phyloP scores from a whole-genome alignment of 768 basidiomycete species.

The Leucocoprinus birnbaumii region DNA sequence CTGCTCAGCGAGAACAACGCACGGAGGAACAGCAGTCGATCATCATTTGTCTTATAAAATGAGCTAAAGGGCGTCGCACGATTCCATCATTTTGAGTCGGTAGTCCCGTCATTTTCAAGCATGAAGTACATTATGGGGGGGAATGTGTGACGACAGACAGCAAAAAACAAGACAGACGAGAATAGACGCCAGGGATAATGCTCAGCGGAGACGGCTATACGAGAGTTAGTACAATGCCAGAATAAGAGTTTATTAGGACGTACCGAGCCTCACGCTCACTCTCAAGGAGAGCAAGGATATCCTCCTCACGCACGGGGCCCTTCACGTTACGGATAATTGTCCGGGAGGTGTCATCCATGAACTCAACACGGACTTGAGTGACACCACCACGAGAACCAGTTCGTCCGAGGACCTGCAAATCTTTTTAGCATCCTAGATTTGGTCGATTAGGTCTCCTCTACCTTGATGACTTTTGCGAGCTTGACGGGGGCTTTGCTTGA shows the following conservation, averaged over 20 bases:
- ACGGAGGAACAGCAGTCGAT: too few relatives aligned
- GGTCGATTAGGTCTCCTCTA: slow-evolving; percentile 28
- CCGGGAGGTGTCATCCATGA: slow-evolving; percentile 95
- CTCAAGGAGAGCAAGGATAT: slow-evolving; percentile 95
- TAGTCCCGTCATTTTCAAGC: neutral
- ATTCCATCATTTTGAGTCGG: neutral
- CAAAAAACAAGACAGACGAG: neutral
- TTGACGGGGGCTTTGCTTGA: slow-evolving; percentile 92
- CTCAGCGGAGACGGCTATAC: slow-evolving; percentile 37
- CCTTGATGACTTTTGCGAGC: slow-evolving; percentile 97
- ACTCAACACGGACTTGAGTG: slow-evolving; percentile 98
- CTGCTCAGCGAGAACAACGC: too few relatives aligned
- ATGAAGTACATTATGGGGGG: slow-evolving; percentile 12
- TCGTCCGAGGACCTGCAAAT: slow-evolving; percentile 85
- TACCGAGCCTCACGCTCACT: slow-evolving; percentile 99
- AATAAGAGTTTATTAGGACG: slow-evolving; percentile 28
- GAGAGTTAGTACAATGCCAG: neutral
- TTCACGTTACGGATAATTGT: slow-evolving; percentile 99
- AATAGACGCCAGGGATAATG: neutral
- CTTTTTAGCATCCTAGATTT: slow-evolving; percentile 8
- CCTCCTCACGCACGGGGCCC: slow-evolving; percentile 93
- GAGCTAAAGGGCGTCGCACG: neutral
- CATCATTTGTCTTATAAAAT: too few relatives aligned
- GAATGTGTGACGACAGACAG: slow-evolving; percentile 3
- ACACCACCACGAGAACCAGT: slow-evolving; percentile 99